Conservation (phyloP, 2,329 filamentous ascomycete species). For the Cytospora schulzeri region DNA sequence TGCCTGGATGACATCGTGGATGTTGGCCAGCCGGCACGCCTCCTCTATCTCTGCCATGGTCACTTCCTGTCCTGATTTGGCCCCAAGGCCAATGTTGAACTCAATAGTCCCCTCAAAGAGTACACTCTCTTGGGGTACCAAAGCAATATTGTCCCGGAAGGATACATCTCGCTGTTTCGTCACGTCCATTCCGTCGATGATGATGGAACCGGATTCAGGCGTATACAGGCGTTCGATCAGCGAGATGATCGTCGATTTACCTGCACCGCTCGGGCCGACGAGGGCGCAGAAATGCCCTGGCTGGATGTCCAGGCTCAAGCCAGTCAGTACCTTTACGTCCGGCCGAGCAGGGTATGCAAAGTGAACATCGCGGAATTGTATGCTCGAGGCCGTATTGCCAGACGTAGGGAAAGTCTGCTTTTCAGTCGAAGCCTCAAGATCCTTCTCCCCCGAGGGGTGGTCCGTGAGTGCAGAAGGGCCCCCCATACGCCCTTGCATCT, state of each 20-base stretch:
- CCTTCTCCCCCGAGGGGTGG: slow-evolving; percentile 16
- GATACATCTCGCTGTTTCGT: slow-evolving; percentile 25
- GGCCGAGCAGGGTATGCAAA: slow-evolving; percentile 65
- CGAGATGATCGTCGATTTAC: slow-evolving; percentile 51
- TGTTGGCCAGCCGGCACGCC: slow-evolving; percentile 59
- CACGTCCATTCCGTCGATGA: slow-evolving; percentile 52
- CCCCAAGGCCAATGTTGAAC: slow-evolving; percentile 45
- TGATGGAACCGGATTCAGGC: slow-evolving; percentile 50
- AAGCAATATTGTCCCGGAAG: slow-evolving; percentile 42
- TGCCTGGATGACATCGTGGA: slow-evolving; percentile 58
- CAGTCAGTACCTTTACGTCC: slow-evolving; percentile 50
- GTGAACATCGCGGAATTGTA: slow-evolving; percentile 56
- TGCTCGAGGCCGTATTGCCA: slow-evolving; percentile 29
- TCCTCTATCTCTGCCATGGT: slow-evolving; percentile 54
- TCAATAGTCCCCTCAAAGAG: slow-evolving; percentile 45
- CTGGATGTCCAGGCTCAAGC: slow-evolving; percentile 41
- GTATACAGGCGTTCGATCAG: slow-evolving; percentile 57
- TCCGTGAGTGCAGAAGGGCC: background rate
- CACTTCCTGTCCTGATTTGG: slow-evolving; percentile 47
- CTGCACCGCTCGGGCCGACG: slow-evolving; percentile 49
- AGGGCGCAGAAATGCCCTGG: slow-evolving; percentile 45
- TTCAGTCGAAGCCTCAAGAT: slow-evolving; percentile 36
- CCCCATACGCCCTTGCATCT: slow-evolving; percentile 12
- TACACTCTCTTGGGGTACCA: slow-evolving; percentile 45
- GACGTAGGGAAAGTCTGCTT: slow-evolving; percentile 21